Conservation (phyloP, 2,329 filamentous ascomycete genomes). For the Microcera coccophila region DNA sequence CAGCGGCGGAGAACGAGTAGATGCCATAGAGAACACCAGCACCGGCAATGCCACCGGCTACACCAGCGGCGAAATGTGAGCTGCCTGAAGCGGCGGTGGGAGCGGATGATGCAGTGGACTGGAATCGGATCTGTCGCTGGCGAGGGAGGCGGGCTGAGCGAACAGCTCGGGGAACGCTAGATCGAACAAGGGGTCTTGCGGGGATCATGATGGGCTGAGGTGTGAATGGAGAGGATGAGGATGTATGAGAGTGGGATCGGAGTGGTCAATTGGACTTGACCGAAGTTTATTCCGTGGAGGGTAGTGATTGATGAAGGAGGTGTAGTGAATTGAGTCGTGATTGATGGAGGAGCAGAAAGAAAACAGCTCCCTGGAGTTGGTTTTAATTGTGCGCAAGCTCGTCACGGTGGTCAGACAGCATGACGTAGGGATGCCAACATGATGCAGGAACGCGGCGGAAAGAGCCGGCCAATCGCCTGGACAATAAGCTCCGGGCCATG, state of each 20-base stretch:
- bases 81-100: conserved; percentile 12
- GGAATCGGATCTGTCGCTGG: conserved; percentile 36
- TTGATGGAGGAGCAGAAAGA: neutral
- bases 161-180: conserved; percentile 25
- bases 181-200: conserved; percentile 28
- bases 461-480: conserved; percentile 5
- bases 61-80: conserved; percentile 38
- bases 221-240: neutral
- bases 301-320: neutral
- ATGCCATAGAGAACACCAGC: conserved; percentile 41
- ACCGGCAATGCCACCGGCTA: conserved; percentile 43
- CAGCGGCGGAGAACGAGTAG: conserved; percentile 44
- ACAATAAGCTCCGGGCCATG: conserved; percentile 18
- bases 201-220: conserved; percentile 26
- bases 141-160: conserved; percentile 24
- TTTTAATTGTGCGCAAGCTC: neutral
- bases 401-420: neutral
- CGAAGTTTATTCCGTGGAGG: neutral
- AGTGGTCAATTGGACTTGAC: neutral
- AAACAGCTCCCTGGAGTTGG: neutral
- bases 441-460: conserved; percentile 16
- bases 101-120: conserved; percentile 29
- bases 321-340: neutral
- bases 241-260: neutral
- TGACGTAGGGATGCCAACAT: conserved; percentile 18